Evolutionary conservation across 495 filamentous ascomycete species (phyloP).

Genomic region (Aspergillus ellipticus): DNA sequence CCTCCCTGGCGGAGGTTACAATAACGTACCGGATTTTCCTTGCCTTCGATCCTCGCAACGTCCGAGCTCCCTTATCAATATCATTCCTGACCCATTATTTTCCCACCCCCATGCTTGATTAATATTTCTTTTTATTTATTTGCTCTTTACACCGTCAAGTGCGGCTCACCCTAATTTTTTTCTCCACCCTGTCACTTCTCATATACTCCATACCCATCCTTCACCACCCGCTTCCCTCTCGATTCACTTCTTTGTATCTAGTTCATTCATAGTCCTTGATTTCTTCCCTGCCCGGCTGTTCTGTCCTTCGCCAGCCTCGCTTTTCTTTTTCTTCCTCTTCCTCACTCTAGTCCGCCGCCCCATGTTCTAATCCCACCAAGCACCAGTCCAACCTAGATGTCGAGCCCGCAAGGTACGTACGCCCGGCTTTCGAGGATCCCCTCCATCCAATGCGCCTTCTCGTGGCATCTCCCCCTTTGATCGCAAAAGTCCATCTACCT

Average conservation of each 20-base stretch:
- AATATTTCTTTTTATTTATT: conserved; percentile 4
- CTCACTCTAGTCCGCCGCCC: not conserved
- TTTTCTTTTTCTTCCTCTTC: conserved; percentile 9
- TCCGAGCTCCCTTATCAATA: conserved; percentile 17
- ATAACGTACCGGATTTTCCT: conserved; percentile 11
- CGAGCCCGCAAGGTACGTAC: conserved; percentile 18
- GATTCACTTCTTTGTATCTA: conserved; percentile 6
- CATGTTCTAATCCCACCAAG: not conserved
- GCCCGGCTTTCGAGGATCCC: not conserved
- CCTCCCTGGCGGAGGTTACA: conserved; percentile 9
- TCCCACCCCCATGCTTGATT: conserved; percentile 5
- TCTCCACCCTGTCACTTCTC: not conserved
- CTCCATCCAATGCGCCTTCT: not conserved
- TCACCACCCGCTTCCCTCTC: not conserved
- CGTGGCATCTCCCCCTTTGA: not conserved
- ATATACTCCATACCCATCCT: conserved; percentile 8
- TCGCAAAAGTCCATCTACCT: not conserved
- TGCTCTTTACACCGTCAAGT: conserved; percentile 7
- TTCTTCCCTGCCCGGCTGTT: not conserved
- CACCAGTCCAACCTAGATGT: conserved; percentile 15
- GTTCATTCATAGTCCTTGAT: not conserved
- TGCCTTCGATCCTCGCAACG: conserved; percentile 13
- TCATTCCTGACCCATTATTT: conserved; percentile 7
- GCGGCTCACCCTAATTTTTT: conserved; percentile 7
- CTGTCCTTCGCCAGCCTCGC: not conserved